These are phyloP conservation scores for Postia placenta DNA, from an alignment of 768 basidiomycete species.

Conservation along the genomic window DNA sequence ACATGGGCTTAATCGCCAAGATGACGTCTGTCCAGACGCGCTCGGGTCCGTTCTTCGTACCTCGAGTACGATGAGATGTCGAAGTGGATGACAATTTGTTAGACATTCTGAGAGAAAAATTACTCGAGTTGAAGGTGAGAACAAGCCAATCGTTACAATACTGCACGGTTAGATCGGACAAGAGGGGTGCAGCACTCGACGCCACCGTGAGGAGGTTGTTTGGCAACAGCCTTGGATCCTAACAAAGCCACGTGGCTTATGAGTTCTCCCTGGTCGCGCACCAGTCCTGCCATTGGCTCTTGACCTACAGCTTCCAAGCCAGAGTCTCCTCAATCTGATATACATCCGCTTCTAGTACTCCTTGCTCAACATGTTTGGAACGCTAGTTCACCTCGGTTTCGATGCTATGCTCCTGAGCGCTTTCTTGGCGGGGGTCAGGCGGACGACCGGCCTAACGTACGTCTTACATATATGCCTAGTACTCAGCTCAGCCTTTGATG, in stretches of 20 bases:
- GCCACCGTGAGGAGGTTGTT: too few species aligned
- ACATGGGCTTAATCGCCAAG: constrained; percentile 27
- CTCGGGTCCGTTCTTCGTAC: constrained; percentile 6
- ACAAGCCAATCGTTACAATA: too few species aligned
- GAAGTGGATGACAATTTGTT: too few species aligned
- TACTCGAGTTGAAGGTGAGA: too few species aligned
- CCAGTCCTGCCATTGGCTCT: background rate
- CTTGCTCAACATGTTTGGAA: constrained; percentile 49
- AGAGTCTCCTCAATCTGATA: too few species aligned
- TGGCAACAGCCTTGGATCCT: constrained; percentile 19
- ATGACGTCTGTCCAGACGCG: constrained; percentile 28
- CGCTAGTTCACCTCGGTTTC: constrained; percentile 63
- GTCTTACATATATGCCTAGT: constrained; percentile 21
- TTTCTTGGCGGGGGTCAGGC: constrained; percentile 78
- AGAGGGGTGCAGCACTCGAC: too few species aligned
- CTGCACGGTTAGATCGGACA: too few species aligned
- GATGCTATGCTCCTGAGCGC: constrained; percentile 78
- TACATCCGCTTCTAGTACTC: too few species aligned
- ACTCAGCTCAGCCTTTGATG: background rate
- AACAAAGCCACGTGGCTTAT: constrained; percentile 18
- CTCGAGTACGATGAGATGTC: too few species aligned
- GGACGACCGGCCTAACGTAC: constrained; percentile 83
- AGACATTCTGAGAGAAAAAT: too few species aligned
- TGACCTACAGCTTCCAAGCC: background rate
- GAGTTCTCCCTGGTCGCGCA: background rate